These are phyloP conservation scores for Crithidia bombi DNA, from an alignment of 208 protist genomes.

Conservation along the genomic window DNA sequence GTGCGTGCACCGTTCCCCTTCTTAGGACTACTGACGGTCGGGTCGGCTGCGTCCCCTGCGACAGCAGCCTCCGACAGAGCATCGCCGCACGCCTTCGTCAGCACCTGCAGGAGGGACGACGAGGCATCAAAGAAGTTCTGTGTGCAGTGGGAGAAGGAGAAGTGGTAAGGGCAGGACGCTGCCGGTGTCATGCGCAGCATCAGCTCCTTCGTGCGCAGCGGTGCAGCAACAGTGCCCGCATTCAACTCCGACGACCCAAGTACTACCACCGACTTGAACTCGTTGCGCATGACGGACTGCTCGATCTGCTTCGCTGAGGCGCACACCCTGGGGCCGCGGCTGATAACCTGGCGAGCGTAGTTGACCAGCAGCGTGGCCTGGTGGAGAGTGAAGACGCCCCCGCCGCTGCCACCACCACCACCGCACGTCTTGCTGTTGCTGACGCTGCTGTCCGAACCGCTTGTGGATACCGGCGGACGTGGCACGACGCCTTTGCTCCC, in stretches of 20 bases:
- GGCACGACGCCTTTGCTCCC: neutral
- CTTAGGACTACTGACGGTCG: neutral
- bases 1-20: no score
- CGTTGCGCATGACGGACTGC: conserved; percentile 14
- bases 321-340: conserved; percentile 15
- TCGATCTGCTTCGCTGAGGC: conserved; percentile 25
- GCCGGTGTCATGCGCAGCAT: conserved; percentile 26
- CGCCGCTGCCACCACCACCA: neutral
- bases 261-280: conserved; percentile 16
- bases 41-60: no score
- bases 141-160: conserved; percentile 30
- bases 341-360: conserved; percentile 26
- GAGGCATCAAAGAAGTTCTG: conserved; percentile 27
- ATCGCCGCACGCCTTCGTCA: neutral
- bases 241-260: conserved; percentile 17
- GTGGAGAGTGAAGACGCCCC: conserved; percentile 29
- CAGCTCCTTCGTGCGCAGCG: conserved; percentile 27
- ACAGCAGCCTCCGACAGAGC: neutral
- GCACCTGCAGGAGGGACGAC: conserved; percentile 6
- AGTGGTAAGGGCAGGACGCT: conserved; percentile 33
- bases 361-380: conserved; percentile 29
- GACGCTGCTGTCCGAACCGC: neutral
- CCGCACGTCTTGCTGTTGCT: neutral
- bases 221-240: neutral
- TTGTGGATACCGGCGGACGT: neutral